phyloP scores from a whole-genome alignment of 139 green algal species.

The Eudorina sp. region DNA sequence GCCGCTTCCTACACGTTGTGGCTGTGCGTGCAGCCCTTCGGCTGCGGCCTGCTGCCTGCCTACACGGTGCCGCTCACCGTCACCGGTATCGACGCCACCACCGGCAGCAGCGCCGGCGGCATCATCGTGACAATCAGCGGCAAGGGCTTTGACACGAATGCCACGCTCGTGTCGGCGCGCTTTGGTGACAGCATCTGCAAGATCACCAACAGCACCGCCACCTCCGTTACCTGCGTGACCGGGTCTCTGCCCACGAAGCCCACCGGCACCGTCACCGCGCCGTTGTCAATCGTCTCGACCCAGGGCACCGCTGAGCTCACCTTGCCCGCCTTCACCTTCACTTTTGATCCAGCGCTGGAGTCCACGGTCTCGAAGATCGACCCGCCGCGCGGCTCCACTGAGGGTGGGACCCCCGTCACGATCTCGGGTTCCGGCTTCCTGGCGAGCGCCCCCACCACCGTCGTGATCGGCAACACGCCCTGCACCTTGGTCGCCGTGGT shows the following conservation, averaged over 20 bases:
- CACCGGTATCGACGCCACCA: not conserved
- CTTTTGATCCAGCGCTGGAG: conserved; percentile 57
- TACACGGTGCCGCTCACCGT: conserved; percentile 37
- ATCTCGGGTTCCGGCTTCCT: conserved; percentile 48
- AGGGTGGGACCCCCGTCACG: conserved; percentile 68
- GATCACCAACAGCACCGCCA: not conserved
- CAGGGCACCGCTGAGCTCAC: not conserved
- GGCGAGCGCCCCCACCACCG: not conserved
- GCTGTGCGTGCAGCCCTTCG: conserved; percentile 39
- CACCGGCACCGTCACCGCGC: not conserved
- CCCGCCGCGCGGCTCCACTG: conserved; percentile 64
- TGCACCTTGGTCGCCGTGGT: conserved; percentile 15
- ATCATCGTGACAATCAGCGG: conserved; percentile 34
- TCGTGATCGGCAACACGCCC: not conserved
- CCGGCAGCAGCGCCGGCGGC: conserved; percentile 45
- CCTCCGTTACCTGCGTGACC: conserved; percentile 41
- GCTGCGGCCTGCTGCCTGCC: not conserved
- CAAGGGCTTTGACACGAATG: conserved; percentile 39
- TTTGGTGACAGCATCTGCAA: conserved; percentile 32
- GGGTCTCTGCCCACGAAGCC: not conserved
- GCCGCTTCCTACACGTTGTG: conserved; percentile 41
- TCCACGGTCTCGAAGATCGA: conserved; percentile 51
- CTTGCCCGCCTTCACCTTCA: conserved; percentile 47
- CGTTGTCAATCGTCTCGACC: conserved; percentile 13
- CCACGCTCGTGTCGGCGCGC: not conserved